phyloP scores from a whole-genome alignment of 139 green algal genomes.

The Spirogloea muscicola region DNA sequence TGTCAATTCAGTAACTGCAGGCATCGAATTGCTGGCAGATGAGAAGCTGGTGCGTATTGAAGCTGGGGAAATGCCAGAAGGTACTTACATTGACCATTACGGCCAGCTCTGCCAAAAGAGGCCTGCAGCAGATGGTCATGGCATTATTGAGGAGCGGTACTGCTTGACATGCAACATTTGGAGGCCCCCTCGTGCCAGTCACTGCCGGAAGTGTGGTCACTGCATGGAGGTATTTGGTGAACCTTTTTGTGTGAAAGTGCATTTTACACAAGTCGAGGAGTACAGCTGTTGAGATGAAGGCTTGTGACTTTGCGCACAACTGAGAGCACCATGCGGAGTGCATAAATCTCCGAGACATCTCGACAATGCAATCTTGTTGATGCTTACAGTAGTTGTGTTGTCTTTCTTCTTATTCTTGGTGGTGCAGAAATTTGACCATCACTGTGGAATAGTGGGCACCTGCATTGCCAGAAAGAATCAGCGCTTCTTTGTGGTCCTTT shows the following conservation, averaged over 20 bases:
- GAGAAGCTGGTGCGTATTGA: too few relatives aligned
- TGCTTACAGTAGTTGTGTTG: neutral
- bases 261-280: neutral
- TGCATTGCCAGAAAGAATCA: constrained; percentile 70
- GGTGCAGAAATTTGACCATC: constrained; percentile 70
- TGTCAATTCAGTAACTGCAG: too few relatives aligned
- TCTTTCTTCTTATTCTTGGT: neutral
- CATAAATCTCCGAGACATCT: neutral
- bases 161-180: constrained; percentile 73
- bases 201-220: constrained; percentile 64
- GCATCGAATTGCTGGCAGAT: too few relatives aligned
- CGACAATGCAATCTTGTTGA: neutral
- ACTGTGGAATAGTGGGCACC: constrained; percentile 68
- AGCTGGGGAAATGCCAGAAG: too few relatives aligned
- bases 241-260: neutral
- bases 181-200: constrained; percentile 56
- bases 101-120: too few relatives aligned
- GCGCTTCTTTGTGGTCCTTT: constrained; percentile 66
- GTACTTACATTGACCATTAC: too few relatives aligned
- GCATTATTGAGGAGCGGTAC: constrained; percentile 58
- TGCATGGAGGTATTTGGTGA: constrained; percentile 65
- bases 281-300: too few relatives aligned
- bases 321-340: neutral
- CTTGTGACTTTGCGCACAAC: neutral
- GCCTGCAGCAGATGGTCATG: too few relatives aligned